phyloP scores from a whole-genome alignment of 2,329 filamentous ascomycete species.

The Knufia fluminis region DNA sequence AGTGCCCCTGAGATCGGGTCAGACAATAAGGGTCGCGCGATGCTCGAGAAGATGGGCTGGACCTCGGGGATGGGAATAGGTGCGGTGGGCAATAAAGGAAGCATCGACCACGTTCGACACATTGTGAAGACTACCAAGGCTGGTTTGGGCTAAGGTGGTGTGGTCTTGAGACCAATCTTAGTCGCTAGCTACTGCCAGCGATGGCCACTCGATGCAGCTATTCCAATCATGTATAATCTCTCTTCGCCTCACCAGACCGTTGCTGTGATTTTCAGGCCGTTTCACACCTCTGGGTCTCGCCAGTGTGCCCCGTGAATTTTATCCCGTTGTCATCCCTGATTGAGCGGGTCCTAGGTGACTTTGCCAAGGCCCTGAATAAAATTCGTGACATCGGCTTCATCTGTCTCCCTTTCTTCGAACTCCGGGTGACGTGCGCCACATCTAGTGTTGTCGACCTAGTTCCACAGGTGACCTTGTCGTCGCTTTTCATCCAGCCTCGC shows the following conservation, averaged over 20 bases:
- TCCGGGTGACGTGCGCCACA: background rate
- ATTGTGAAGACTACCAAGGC: constrained; percentile 79
- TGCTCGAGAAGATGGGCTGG: constrained; percentile 98
- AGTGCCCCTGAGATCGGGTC: constrained; percentile 72
- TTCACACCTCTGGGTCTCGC: too few species aligned
- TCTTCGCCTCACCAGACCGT: too few species aligned
- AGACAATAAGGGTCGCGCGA: constrained; percentile 72
- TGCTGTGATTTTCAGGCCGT: too few species aligned
- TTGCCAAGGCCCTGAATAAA: constrained; percentile 1
- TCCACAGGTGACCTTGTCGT: too few species aligned
- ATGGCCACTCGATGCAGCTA: too few species aligned
- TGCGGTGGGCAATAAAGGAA: constrained; percentile 73
- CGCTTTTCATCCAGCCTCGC: too few species aligned
- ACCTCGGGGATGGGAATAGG: constrained; percentile 76
- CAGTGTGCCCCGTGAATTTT: too few species aligned
- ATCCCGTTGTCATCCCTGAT: too few species aligned
- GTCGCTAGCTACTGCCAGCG: background rate
- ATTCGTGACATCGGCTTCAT: background rate
- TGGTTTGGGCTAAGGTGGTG: constrained; percentile 55
- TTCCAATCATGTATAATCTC: too few species aligned
- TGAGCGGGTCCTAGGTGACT: background rate
- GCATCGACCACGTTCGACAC: constrained; percentile 74
- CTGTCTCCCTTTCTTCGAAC: background rate
- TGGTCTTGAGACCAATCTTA: background rate
- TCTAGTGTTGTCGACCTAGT: too few species aligned